phyloP scores from a whole-genome alignment of 2,329 filamentous ascomycete species.

The Endocalyx cinctus region DNA sequence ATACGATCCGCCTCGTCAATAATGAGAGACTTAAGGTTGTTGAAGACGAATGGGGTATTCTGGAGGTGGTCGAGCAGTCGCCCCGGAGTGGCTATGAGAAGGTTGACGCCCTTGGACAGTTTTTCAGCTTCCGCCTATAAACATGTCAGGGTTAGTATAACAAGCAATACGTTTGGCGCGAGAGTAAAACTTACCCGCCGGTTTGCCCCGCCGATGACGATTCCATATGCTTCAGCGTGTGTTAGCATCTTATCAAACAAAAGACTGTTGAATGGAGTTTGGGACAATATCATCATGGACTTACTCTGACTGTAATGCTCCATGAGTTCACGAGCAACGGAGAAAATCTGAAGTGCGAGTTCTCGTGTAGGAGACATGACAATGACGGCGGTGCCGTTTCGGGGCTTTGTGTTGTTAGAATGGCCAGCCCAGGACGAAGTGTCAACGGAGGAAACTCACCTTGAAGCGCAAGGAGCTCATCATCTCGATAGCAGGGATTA shows the following conservation, averaged over 20 bases:
- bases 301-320: constrained; percentile 35
- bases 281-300: too few species aligned
- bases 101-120: constrained; percentile 87
- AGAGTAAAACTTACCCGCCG: too few species aligned
- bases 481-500: constrained; percentile 94
- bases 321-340: constrained; percentile 90
- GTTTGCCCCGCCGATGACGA: constrained; percentile 94
- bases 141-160: constrained; percentile 62
- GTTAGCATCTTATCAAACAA: too few species aligned
- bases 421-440: too few species aligned
- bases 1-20: constrained; percentile 98
- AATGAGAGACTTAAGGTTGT: constrained; percentile 69
- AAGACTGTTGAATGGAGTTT: too few species aligned
- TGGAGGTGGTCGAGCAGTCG: constrained; percentile 90
- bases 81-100: constrained; percentile 90
- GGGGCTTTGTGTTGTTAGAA: too few species aligned
- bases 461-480: constrained; percentile 84
- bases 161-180: too few species aligned
- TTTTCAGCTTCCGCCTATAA: constrained; percentile 90
- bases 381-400: constrained; percentile 89
- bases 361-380: constrained; percentile 92
- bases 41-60: constrained; percentile 74
- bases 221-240: constrained; percentile 92
- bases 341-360: constrained; percentile 91
- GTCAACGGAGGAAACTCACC: too few species aligned